Evolutionary conservation across 2,329 filamentous ascomycete species (phyloP).

Genomic region (Fusarium sp.): DNA sequence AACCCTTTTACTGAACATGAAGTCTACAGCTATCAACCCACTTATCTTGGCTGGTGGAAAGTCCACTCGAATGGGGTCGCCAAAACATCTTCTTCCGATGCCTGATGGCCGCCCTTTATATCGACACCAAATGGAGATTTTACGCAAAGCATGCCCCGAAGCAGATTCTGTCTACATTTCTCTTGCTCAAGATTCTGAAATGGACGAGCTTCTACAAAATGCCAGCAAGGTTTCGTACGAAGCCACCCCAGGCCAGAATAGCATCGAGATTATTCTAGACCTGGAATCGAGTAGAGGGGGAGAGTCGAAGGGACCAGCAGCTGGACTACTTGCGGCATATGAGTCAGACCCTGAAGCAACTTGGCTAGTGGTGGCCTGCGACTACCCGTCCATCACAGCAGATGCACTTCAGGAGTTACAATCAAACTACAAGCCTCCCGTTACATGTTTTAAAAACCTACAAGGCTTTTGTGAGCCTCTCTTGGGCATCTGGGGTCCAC

Average conservation of each 20-base stretch:
- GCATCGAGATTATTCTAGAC: not conserved
- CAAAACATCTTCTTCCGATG: not conserved
- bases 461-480: not conserved
- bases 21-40: not conserved
- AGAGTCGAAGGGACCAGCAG: not conserved
- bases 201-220: not conserved
- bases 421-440: not conserved
- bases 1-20: rapidly evolving
- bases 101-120: not conserved
- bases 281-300: not conserved
- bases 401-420: rapidly evolving
- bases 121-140: not conserved
- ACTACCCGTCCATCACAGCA: not conserved
- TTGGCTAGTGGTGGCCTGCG: not conserved
- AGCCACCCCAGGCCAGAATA: not conserved
- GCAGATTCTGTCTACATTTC: not conserved
- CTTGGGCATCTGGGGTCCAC: not conserved
- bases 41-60: not conserved
- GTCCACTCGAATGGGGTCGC: not conserved
- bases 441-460: not conserved
- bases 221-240: rapidly evolving
- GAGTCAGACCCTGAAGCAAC: not conserved
- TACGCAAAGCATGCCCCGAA: not conserved
- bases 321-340: not conserved
- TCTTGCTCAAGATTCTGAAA: not conserved